phyloP scores from a whole-genome alignment of 2,329 filamentous ascomycete species.

The Botrytis tulipae region DNA sequence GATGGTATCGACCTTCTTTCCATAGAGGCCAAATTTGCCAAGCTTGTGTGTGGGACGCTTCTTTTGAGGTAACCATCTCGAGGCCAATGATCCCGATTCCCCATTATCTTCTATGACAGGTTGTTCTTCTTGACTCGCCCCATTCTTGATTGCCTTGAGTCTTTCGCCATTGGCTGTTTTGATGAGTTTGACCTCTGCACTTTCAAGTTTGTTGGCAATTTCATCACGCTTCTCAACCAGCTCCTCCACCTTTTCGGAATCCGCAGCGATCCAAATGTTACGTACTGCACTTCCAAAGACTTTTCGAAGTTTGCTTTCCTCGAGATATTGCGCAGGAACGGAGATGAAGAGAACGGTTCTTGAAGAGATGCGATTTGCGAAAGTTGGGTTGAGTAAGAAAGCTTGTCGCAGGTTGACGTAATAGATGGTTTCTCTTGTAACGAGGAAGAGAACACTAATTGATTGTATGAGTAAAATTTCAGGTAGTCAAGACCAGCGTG shows the following conservation, averaged over 20 bases:
- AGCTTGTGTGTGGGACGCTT: conserved; percentile 74
- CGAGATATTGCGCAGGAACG: conserved; percentile 75
- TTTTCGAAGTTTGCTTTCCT: conserved; percentile 71
- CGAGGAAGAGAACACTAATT: conserved; percentile 70
- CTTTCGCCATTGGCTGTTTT: conserved; percentile 72
- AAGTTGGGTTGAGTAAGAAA: conserved; percentile 81
- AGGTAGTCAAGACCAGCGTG: too few species aligned
- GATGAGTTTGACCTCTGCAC: conserved; percentile 82
- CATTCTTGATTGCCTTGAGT: conserved; percentile 65
- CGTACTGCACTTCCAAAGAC: conserved; percentile 82
- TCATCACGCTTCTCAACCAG: conserved; percentile 79
- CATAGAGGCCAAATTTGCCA: conserved; percentile 66
- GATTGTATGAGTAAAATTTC: not conserved
- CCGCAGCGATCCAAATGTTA: conserved; percentile 79
- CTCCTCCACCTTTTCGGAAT: conserved; percentile 74
- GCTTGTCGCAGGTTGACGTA: conserved; percentile 92
- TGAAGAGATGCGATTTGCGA: conserved; percentile 82
- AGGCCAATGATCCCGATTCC: conserved; percentile 69
- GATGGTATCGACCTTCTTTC: conserved; percentile 92
- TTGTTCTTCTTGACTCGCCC: conserved; percentile 44
- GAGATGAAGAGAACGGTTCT: conserved; percentile 87
- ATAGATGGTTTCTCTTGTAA: conserved; percentile 85
- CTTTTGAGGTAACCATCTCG: conserved; percentile 70
- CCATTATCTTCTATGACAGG: conserved; percentile 54
- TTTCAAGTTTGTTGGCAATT: conserved; percentile 78